Evolutionary conservation across 257 asterid species (phyloP), one percentile per base, ranked within the genome.

Genomic region (Ehretia macrophylla): DNA sequence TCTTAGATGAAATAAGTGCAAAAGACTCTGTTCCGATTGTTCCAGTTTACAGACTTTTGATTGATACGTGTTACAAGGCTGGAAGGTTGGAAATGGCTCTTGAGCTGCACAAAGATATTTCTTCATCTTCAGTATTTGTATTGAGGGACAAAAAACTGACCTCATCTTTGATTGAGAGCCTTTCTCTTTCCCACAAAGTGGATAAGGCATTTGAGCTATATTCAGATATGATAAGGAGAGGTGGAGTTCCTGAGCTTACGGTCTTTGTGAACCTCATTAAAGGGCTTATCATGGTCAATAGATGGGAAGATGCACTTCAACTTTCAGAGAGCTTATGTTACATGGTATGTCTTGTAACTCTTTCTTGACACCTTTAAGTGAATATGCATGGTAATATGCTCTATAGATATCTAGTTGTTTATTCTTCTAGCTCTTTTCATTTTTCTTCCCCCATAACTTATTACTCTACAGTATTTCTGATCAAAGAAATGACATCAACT

Each of bases 41-140:
- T 67, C 80, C 96, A 37, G 78, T 83, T 63, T 92, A 88, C 77
- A 77, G 63, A 71, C 70, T 88, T 62, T 62, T 92, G 62, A 92
- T 88, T 21, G 80, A 84, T 83, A 88, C 91, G 78, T 83, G 79
- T 64, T 78, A 65, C 61, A 92, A 67, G 70, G 93, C 90, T 54
- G 96, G 97, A 60, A 92, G 79, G 63, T 64, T 92, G 65, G 97
- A 84, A 54, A 68, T 51, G 65, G 95, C 96, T 60, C 66, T 89
- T 71, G 72, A 84, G 78, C 75, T 92, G 72, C 87, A 74, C 69
- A 79, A 80, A 66, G 94, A 83, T 62, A 68, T 77, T 40, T 79
- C 83, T 8, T 72, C 76, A 13, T 56, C 81, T 63, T 60, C 77
- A 4, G 20, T 47, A 20, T 70, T 81, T 61, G 63, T 72, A 10